These are phyloP conservation scores for Cinchona pubescens DNA, from an alignment of 257 asterid genomes.

Conservation along the genomic window DNA sequence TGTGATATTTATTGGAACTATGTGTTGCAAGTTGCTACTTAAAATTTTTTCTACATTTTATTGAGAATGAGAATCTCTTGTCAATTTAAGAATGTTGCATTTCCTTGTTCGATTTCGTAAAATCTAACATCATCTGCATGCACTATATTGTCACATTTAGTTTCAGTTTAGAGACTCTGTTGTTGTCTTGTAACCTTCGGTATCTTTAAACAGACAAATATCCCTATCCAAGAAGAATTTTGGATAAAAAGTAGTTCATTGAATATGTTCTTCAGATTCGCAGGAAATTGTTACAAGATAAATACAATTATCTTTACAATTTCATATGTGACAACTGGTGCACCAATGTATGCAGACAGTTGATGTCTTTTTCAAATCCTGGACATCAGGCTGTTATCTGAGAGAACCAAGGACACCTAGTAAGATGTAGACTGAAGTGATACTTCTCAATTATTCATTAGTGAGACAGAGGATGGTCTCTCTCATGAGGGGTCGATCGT, in stretches of 20 bases:
- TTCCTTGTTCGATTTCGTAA: background rate
- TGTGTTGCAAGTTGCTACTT: background rate
- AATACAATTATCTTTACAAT: background rate
- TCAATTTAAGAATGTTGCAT: background rate
- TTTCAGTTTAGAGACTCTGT: background rate
- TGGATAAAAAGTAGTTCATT: background rate
- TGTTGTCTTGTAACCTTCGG: background rate
- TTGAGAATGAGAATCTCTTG: background rate
- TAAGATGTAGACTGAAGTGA: conserved; percentile 8
- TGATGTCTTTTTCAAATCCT: conserved; percentile 13
- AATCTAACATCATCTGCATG: background rate
- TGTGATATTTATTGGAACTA: background rate
- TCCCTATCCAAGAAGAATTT: background rate
- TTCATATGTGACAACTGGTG: conserved; percentile 3
- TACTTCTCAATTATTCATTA: conserved; percentile 11
- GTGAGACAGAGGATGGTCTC: conserved; percentile 1
- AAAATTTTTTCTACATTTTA: background rate
- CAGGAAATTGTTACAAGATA: background rate
- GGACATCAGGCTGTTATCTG: background rate
- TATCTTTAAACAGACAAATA: background rate
- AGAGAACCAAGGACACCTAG: background rate
- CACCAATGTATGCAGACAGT: background rate
- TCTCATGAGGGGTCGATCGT: conserved; percentile 21
- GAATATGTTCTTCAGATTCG: background rate
- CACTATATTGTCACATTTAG: background rate